Evolutionary conservation across 345 rosid species (phyloP).

Genomic region (Arabidopsis thaliana): DNA sequence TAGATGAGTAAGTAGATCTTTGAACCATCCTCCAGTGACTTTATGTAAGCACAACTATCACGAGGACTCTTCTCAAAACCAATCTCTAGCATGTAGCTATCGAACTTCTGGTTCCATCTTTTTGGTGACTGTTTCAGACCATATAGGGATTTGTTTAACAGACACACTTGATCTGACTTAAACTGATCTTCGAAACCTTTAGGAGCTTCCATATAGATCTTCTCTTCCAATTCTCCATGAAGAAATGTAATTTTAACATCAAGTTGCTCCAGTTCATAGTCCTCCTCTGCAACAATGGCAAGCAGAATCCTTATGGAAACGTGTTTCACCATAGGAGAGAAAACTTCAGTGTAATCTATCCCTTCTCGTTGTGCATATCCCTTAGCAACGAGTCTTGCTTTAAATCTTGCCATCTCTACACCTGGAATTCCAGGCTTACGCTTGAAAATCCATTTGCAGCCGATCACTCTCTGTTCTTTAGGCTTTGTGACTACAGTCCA

Average conservation of each 20-base stretch:
- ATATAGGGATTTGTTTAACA: no score
- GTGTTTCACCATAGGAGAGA: background rate
- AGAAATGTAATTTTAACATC: background rate
- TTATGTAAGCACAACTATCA: no score
- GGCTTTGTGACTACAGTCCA: background rate
- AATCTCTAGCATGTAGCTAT: no score
- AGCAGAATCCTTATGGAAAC: background rate
- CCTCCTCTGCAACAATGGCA: background rate
- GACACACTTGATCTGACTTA: no score
- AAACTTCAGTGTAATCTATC: background rate
- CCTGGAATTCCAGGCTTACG: background rate
- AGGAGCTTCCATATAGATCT: background rate
- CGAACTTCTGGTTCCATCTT: no score
- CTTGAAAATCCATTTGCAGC: background rate
- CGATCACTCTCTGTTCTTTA: background rate
- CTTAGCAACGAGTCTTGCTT: background rate
- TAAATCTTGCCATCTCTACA: background rate
- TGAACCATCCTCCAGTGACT: no score
- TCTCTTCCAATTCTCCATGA: background rate
- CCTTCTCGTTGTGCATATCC: background rate
- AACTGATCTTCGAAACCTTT: no score
- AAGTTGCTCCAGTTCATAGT: background rate
- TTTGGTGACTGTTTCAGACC: no score
- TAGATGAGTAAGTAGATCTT: no score
- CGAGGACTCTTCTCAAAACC: no score